Percentiles rank a stretch among this genome's conserved stretches.
phyloP scores from a whole-genome alignment of 1,284 basidiomycete genomes.

The Mycosarcoma mackinlayi region DNA sequence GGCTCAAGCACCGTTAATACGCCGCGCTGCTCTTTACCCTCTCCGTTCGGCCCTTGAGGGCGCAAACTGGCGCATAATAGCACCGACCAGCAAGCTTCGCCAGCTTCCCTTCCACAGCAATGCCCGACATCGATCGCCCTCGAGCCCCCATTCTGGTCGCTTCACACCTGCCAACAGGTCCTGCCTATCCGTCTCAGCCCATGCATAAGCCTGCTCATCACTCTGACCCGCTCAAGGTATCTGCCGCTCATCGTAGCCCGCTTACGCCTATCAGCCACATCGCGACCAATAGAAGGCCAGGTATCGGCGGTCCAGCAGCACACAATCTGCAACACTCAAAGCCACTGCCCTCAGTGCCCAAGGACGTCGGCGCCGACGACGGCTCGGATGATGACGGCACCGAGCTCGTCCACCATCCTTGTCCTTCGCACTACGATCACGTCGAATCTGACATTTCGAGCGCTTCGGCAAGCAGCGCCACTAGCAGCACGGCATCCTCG shows the following conservation, averaged over 20 bases:
- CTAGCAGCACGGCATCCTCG: conserved; percentile 23
- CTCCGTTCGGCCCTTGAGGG: too few species aligned
- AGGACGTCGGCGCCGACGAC: conserved; percentile 33
- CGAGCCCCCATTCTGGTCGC: conserved; percentile 1
- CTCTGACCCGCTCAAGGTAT: background rate
- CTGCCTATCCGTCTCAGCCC: background rate
- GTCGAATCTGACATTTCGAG: conserved; percentile 42
- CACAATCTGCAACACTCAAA: background rate
- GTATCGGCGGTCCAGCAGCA: too few species aligned
- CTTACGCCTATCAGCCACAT: background rate
- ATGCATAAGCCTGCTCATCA: conserved; percentile 1
- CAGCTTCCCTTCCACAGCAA: conserved; percentile 4
- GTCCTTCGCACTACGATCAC: conserved; percentile 8
- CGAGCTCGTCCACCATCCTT: conserved; percentile 16
- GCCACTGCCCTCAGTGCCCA: conserved; percentile 29
- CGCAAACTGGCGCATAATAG: too few species aligned
- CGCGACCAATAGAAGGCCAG: background rate
- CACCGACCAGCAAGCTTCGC: background rate
- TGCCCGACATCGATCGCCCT: conserved; percentile 11
- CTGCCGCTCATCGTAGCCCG: background rate
- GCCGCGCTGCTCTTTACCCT: too few species aligned
- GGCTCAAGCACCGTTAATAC: too few species aligned
- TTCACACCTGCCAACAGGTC: background rate
- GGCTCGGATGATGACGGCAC: conserved; percentile 10
- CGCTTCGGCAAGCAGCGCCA: conserved; percentile 16